phyloP scores from a whole-genome alignment of 2,329 filamentous ascomycete genomes.

The Thermothelomyces thermophilus region DNA sequence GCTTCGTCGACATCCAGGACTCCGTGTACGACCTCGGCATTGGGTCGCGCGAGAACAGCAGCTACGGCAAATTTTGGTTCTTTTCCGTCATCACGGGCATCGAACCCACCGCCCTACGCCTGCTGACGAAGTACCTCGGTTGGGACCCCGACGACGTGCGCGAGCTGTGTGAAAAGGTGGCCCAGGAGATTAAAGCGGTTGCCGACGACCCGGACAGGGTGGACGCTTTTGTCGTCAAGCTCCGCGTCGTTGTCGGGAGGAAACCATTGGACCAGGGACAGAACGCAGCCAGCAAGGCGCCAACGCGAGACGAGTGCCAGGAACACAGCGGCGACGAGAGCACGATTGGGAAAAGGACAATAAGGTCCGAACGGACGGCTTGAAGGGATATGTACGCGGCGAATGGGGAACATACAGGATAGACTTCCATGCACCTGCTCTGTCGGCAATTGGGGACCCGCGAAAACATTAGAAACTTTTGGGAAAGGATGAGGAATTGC shows the following conservation, averaged over 20 bases:
- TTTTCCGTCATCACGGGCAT: slow-evolving; percentile 45
- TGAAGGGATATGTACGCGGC: neutral
- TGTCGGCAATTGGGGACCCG: neutral
- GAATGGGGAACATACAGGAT: neutral
- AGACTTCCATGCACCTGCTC: neutral
- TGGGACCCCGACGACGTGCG: slow-evolving; percentile 47
- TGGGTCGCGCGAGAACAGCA: slow-evolving; percentile 36
- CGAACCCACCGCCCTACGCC: slow-evolving; percentile 43
- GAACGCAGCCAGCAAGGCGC: slow-evolving; percentile 25
- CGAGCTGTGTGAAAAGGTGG: slow-evolving; percentile 40
- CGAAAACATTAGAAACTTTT: neutral
- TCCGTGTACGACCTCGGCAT: slow-evolving; percentile 45
- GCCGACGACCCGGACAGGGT: slow-evolving; percentile 40
- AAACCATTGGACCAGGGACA: slow-evolving; percentile 37
- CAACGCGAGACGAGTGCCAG: slow-evolving; percentile 23
- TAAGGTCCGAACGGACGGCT: slow-evolving; percentile 17
- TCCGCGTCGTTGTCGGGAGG: slow-evolving; percentile 43
- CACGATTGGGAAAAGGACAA: slow-evolving; percentile 22
- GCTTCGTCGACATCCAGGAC: slow-evolving; percentile 46
- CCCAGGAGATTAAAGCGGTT: slow-evolving; percentile 42
- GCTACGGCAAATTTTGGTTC: slow-evolving; percentile 48
- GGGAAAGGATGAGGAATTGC: neutral
- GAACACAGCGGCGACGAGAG: slow-evolving; percentile 26
- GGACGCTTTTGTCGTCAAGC: slow-evolving; percentile 40
- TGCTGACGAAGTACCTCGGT: slow-evolving; percentile 46